A percentile compares a stretch with the other conserved stretches of the same genome.
These are phyloP conservation scores for Starmerella potacharoeniae DNA, from an alignment of 805 yeast genomes.

Conservation along the genomic window DNA sequence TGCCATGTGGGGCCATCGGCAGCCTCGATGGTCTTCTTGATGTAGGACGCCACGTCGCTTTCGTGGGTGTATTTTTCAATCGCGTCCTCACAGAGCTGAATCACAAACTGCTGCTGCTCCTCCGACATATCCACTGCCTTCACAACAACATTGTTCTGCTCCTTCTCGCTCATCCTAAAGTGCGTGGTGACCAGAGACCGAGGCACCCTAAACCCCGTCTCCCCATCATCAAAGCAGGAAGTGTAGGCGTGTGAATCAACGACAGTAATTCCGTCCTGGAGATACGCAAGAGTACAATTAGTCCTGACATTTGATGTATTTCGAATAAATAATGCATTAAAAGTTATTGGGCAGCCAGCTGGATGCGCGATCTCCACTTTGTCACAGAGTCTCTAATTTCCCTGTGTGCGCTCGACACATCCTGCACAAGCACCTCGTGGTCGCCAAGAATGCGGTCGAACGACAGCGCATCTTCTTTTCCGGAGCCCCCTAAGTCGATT, in stretches of 20 bases:
- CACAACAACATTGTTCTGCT: constrained; percentile 10
- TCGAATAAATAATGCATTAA: no score
- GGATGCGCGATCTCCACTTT: neutral
- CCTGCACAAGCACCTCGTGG: constrained; percentile 9
- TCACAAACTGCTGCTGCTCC: constrained; percentile 16
- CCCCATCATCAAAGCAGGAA: no score
- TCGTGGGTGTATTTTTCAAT: constrained; percentile 36
- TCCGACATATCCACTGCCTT: constrained; percentile 23
- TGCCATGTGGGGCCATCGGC: constrained; percentile 52
- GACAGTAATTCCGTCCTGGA: no score
- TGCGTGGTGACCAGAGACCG: neutral
- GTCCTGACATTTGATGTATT: no score
- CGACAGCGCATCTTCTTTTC: neutral
- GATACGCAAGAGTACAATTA: no score
- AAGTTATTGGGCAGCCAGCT: neutral
- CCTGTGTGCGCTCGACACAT: neutral
- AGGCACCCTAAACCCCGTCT: constrained; percentile 1
- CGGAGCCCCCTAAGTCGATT: constrained; percentile 5
- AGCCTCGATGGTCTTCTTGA: constrained; percentile 48
- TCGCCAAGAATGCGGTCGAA: constrained; percentile 11
- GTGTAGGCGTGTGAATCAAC: no score
- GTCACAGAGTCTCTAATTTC: neutral
- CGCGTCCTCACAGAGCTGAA: constrained; percentile 34
- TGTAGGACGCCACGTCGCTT: constrained; percentile 44
- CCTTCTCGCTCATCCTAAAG: neutral